A percentile compares a stretch with the other conserved stretches of the same genome.
These are phyloP conservation scores for Hanseniaspora clermontiae DNA, from an alignment of 805 yeast genomes.

Conservation along the genomic window DNA sequence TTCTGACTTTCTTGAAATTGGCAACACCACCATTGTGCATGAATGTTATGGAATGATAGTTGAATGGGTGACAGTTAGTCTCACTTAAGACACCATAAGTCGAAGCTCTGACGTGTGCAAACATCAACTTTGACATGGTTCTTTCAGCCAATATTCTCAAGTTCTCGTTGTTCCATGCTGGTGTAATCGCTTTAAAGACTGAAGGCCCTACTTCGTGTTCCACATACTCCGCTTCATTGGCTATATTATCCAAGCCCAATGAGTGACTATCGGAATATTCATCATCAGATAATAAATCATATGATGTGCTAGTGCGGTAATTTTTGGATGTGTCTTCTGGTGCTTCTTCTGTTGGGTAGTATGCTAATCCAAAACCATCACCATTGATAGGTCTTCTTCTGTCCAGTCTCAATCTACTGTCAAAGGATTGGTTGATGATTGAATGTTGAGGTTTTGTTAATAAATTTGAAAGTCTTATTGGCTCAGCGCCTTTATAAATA, in stretches of 20 bases:
- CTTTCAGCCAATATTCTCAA: slow-evolving; percentile 74
- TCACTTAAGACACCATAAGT: slow-evolving; percentile 90
- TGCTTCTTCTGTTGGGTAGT: slow-evolving; percentile 54
- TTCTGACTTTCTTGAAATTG: slow-evolving; percentile 59
- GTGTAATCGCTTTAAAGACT: slow-evolving; percentile 87
- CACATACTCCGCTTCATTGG: not conserved
- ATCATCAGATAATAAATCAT: not conserved
- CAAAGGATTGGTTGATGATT: slow-evolving; percentile 90
- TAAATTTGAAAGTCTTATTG: slow-evolving; percentile 71
- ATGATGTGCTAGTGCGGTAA: not conserved
- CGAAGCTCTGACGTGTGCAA: slow-evolving; percentile 93
- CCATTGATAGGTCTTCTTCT: slow-evolving; percentile 89
- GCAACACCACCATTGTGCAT: slow-evolving; percentile 95
- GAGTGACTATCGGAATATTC: not conserved
- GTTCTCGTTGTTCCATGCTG: slow-evolving; percentile 95
- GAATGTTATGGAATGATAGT: slow-evolving; percentile 74
- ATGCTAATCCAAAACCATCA: slow-evolving; percentile 96
- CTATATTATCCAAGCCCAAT: not conserved
- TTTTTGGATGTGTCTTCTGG: slow-evolving; percentile 5
- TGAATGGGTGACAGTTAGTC: slow-evolving; percentile 94
- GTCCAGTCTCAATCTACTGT: slow-evolving; percentile 75
- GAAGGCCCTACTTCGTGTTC: slow-evolving; percentile 63
- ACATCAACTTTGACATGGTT: slow-evolving; percentile 70
- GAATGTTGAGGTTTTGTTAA: slow-evolving; percentile 94
- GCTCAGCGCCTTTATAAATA: slow-evolving; percentile 83